Evolutionary conservation across 2,329 filamentous ascomycete species (phyloP).

Genomic region (Aspergillus japonicus): DNA sequence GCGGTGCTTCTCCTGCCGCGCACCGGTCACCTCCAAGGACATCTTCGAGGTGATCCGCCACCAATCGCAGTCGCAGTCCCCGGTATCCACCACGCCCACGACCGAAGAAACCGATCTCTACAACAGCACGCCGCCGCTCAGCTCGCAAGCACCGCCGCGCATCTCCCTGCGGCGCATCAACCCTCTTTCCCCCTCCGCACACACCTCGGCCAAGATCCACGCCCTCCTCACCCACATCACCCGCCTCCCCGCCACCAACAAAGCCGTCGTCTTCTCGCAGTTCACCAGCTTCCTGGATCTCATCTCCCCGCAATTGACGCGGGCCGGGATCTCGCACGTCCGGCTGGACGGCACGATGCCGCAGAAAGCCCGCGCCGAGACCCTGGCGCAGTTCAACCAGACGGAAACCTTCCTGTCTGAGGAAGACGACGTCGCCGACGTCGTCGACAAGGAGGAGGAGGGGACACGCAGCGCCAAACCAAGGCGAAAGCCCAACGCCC

Average conservation of each 20-base stretch:
- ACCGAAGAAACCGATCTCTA: conserved; percentile 37
- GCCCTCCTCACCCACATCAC: conserved; percentile 75
- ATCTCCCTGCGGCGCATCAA: conserved; percentile 63
- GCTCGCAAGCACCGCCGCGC: conserved; percentile 36
- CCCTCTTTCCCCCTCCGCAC: conserved; percentile 58
- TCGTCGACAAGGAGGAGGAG: conserved; percentile 6
- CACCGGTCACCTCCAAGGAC: conserved; percentile 75
- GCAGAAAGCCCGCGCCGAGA: conserved; percentile 77
- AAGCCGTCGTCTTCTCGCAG: conserved; percentile 93
- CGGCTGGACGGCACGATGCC: conserved; percentile 88
- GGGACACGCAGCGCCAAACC: conserved; percentile 14
- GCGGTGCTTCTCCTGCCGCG: conserved; percentile 87
- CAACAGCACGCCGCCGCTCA: conserved; percentile 37
- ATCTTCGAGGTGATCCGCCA: conserved; percentile 90
- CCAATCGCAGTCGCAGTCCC: conserved; percentile 33
- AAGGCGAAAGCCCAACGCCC: not conserved
- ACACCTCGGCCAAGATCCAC: conserved; percentile 78
- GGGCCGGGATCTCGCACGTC: conserved; percentile 73
- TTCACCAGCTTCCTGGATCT: conserved; percentile 95
- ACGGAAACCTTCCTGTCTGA: conserved; percentile 32
- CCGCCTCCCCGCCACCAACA: conserved; percentile 67
- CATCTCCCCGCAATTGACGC: conserved; percentile 75
- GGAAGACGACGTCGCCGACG: conserved; percentile 38
- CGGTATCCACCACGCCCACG: conserved; percentile 32
- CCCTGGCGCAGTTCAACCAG: conserved; percentile 70